phyloP scores from a whole-genome alignment of 2,329 filamentous ascomycete species.

The Coniochaeta sp. region DNA sequence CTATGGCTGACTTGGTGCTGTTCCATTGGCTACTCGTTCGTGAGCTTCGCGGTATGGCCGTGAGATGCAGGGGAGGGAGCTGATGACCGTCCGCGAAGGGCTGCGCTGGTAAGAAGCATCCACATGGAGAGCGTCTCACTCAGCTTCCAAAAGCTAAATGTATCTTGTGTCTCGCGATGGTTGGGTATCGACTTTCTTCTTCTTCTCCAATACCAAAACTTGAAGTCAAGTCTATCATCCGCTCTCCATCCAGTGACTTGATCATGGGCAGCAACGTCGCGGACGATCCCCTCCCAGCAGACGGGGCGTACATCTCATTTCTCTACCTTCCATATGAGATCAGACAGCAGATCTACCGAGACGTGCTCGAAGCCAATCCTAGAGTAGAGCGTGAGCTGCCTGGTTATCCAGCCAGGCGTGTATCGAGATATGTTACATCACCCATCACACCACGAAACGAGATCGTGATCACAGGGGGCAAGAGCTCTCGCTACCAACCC shows the following conservation, averaged over 20 bases:
- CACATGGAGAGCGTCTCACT: not conserved
- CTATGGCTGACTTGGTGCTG: not conserved
- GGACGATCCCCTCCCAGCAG: not conserved
- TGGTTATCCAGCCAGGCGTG: constrained; percentile 27
- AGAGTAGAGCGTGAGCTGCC: constrained; percentile 29
- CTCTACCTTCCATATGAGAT: constrained; percentile 35
- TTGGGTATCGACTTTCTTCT: not conserved
- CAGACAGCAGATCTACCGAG: constrained; percentile 36
- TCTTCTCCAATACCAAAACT: not conserved
- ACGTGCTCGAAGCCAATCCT: constrained; percentile 29
- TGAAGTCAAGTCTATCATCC: not conserved
- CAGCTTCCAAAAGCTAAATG: not conserved
- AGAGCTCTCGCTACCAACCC: not conserved
- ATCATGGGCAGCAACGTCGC: not conserved
- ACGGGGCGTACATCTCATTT: constrained; percentile 12
- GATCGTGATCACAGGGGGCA: not conserved
- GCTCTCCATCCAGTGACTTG: too few species aligned
- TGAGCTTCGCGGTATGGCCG: not conserved
- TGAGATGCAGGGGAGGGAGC: not conserved
- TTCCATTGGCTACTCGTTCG: not conserved
- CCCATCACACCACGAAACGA: constrained; percentile 8
- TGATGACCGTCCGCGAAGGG: not conserved
- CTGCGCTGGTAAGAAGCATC: not conserved
- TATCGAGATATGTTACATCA: constrained; percentile 20
- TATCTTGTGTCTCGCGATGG: not conserved